These are phyloP conservation scores for Capsicum baccatum DNA, from an alignment of 257 asterid species.

Conservation along the genomic window DNA sequence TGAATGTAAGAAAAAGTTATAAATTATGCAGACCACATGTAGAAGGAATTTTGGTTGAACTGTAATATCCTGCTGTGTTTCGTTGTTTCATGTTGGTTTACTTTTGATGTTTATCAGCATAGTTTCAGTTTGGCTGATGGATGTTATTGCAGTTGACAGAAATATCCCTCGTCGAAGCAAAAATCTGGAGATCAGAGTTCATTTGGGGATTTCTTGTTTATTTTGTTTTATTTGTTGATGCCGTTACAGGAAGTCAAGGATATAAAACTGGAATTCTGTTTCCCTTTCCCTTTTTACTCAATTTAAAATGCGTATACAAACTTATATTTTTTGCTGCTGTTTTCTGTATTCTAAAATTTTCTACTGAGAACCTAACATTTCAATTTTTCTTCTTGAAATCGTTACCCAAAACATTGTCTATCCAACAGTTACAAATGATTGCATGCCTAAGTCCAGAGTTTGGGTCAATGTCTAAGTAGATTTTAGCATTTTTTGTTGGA, in stretches of 20 bases:
- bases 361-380: background rate
- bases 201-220: slow-evolving; percentile 3
- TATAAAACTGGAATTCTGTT: background rate
- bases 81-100: slow-evolving; percentile 27
- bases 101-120: slow-evolving; percentile 8
- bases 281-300: background rate
- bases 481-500: background rate
- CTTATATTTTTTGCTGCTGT: background rate
- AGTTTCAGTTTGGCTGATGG: slow-evolving; percentile 26
- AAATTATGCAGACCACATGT: background rate
- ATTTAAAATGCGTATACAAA: background rate
- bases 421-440: background rate
- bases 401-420: background rate
- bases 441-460: background rate
- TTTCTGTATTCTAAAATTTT: background rate
- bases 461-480: background rate
- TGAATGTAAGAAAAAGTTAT: background rate
- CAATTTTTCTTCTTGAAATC: background rate
- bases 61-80: background rate
- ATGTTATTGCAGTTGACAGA: slow-evolving; percentile 29
- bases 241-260: background rate
- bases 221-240: background rate
- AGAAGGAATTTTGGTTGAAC: background rate
- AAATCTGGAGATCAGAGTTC: slow-evolving; percentile 27
- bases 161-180: background rate